Conservation (phyloP, 495 filamentous ascomycete species). For the Parachaetomium inaequale region DNA sequence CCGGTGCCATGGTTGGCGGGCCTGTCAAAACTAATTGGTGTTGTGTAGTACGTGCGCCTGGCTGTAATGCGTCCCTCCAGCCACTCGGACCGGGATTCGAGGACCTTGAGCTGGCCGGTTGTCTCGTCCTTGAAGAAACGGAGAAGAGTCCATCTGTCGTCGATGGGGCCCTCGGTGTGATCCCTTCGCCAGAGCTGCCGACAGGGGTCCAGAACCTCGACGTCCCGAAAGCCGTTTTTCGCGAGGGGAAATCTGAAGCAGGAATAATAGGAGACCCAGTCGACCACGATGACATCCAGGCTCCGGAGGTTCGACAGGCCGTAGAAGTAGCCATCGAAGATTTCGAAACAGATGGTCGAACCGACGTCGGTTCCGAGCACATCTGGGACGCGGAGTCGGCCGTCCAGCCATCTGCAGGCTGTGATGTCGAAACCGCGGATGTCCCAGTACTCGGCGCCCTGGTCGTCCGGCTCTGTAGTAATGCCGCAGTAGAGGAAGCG, state of each 20-base stretch:
- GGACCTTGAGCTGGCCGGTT: conserved; percentile 56
- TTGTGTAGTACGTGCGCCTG: conserved; percentile 65
- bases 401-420: conserved; percentile 30
- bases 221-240: conserved; percentile 29
- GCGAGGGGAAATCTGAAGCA: conserved; percentile 59
- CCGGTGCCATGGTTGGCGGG: not conserved
- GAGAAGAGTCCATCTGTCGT: conserved; percentile 72
- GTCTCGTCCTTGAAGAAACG: conserved; percentile 61
- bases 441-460: conserved; percentile 59
- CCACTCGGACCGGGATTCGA: conserved; percentile 74
- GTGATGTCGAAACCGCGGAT: conserved; percentile 53
- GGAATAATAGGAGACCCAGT: conserved; percentile 70
- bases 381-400: conserved; percentile 47
- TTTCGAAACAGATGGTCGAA: conserved; percentile 67
- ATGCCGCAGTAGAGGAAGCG: conserved; percentile 66
- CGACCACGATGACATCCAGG: conserved; percentile 60
- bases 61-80: conserved; percentile 55
- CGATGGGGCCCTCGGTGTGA: conserved; percentile 69
- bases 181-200: conserved; percentile 60
- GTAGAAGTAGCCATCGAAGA: conserved; percentile 67
- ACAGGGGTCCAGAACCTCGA: conserved; percentile 34
- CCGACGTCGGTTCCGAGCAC: conserved; percentile 63
- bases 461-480: conserved; percentile 48
- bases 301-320: conserved; percentile 64
- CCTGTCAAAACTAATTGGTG: conserved; percentile 50